A percentile compares a stretch with the other conserved stretches of the same genome.
These are phyloP conservation scores for Neonectria sp. DNA, from an alignment of 2,329 filamentous ascomycete species.

Conservation along the genomic window DNA sequence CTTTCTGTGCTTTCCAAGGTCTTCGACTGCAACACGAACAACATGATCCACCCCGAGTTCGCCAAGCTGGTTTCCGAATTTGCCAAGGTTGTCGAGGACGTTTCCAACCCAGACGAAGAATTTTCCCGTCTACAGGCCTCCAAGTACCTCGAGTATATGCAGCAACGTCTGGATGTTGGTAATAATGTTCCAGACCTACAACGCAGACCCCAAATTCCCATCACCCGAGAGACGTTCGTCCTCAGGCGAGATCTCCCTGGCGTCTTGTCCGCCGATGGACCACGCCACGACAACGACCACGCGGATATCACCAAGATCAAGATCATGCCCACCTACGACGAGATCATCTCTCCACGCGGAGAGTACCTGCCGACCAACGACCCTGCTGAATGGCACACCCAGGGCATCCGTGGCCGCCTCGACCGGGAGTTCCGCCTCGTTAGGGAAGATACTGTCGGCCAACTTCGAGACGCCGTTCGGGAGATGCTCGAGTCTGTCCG, in stretches of 20 bases:
- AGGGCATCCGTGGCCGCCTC: slow-evolving; percentile 62
- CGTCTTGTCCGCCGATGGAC: background rate
- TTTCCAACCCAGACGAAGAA: slow-evolving; percentile 35
- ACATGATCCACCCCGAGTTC: slow-evolving; percentile 51
- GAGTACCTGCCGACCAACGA: slow-evolving; percentile 20
- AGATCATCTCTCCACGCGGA: slow-evolving; percentile 12
- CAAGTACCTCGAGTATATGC: slow-evolving; percentile 4
- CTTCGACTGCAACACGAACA: slow-evolving; percentile 55
- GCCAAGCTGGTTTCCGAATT: slow-evolving; percentile 33
- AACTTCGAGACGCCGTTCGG: slow-evolving; percentile 64
- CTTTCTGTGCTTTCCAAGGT: slow-evolving; percentile 52
- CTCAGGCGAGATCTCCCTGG: slow-evolving; percentile 3
- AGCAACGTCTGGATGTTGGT: background rate
- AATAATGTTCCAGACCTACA: background rate
- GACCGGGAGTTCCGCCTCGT: slow-evolving; percentile 71
- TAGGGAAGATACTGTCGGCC: slow-evolving; percentile 69
- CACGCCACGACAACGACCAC: slow-evolving; percentile 20
- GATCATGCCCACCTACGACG: slow-evolving; percentile 18
- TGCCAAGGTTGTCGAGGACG: background rate
- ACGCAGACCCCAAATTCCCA: background rate
- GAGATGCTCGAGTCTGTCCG: slow-evolving; percentile 44
- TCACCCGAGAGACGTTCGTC: background rate
- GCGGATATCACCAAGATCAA: slow-evolving; percentile 10
- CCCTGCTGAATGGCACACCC: slow-evolving; percentile 47
- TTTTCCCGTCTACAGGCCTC: slow-evolving; percentile 36